Percentiles rank a stretch among this genome's conserved stretches.
These are phyloP conservation scores for Vickermania spadyakhi DNA, from an alignment of 208 protist genomes.

Conservation along the genomic window DNA sequence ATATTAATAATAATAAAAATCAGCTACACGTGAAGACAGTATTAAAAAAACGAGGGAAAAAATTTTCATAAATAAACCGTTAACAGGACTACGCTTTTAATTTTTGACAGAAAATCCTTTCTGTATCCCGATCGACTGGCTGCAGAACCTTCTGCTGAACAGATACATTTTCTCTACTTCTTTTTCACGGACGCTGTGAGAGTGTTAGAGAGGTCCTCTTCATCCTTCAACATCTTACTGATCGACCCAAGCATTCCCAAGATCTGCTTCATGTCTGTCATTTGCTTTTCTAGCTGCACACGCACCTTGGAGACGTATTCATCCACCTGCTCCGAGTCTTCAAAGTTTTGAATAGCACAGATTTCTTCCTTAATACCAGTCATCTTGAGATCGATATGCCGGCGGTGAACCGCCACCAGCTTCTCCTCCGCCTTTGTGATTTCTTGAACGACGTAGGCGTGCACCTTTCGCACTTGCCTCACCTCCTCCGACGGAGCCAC, in stretches of 20 bases:
- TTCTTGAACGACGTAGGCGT: constrained; percentile 87
- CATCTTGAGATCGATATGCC: constrained; percentile 92
- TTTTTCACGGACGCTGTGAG: constrained; percentile 42
- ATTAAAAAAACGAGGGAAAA: too few species aligned
- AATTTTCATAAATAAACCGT: too few species aligned
- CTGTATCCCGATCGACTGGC: too few species aligned
- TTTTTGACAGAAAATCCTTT: too few species aligned
- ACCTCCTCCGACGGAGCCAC: constrained; percentile 43
- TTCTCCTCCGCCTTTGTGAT: constrained; percentile 93
- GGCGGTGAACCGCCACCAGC: constrained; percentile 83
- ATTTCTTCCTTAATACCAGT: constrained; percentile 92
- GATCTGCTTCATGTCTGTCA: constrained; percentile 69
- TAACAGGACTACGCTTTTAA: too few species aligned
- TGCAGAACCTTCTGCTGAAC: too few species aligned
- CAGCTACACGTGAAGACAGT: too few species aligned
- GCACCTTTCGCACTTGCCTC: constrained; percentile 79
- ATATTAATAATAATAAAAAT: too few species aligned
- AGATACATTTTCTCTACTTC: too few species aligned
- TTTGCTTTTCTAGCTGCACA: constrained; percentile 54
- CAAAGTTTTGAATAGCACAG: constrained; percentile 81
- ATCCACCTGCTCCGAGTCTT: constrained; percentile 87
- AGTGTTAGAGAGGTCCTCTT: constrained; percentile 83
- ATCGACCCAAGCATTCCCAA: constrained; percentile 63
- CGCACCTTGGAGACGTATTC: constrained; percentile 77
- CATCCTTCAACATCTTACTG: constrained; percentile 74